Evolutionary conservation across 176 grass and related monocot species (phyloP), one percentile per base, ranked within the genome.

Genomic region (Hsuehochloa calcarea): DNA sequence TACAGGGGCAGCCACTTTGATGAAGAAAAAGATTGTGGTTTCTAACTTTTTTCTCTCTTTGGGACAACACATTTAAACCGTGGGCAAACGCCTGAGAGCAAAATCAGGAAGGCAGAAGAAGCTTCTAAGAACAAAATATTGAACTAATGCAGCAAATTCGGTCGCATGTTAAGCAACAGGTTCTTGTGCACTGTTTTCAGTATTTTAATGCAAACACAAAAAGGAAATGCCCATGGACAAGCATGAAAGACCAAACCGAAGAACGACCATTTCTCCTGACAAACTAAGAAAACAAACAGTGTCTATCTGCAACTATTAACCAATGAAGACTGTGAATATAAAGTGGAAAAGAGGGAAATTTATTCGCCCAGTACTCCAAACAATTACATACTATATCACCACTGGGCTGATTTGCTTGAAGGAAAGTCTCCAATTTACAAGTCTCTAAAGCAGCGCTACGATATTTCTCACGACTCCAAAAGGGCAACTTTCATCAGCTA

Each of bases 1-100:
- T n/a, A 74, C 34, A 37, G 49, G 14, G 14, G 15, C 19, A 41
- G 20, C 11, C 22, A 69, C 77, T 85, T 29, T 27, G 54, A 59
- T 25, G 22, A 71, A 75, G 55, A 58, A 82, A 82, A 82, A 81
- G 0, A 27, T 39, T 78, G 35, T 65, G 20, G 58, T 66, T 34
- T n/a, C 23, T n/a, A 46, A 1, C 35, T 41, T 23, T 52, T 70
- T 52, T 7, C 52, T 15, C 46, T 51, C 16, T 70, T 5, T 17
- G 65, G 35, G 15, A 25, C 5, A 27, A 15, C 62, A 25, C 64
- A 65, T n/a, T 72, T 44, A 45, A 44, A 73, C 67, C 3, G 56
- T 64, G 50, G 19, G 5, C 7, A 71, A 77, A 29, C 13, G 41
- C 55, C 16, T 58, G 40, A n/a, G 38, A 45, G 40, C 39, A 66